Base-by-base conservation (phyloP, 352 stramenopile genomes). In the Globisporangium splendens region DNA sequence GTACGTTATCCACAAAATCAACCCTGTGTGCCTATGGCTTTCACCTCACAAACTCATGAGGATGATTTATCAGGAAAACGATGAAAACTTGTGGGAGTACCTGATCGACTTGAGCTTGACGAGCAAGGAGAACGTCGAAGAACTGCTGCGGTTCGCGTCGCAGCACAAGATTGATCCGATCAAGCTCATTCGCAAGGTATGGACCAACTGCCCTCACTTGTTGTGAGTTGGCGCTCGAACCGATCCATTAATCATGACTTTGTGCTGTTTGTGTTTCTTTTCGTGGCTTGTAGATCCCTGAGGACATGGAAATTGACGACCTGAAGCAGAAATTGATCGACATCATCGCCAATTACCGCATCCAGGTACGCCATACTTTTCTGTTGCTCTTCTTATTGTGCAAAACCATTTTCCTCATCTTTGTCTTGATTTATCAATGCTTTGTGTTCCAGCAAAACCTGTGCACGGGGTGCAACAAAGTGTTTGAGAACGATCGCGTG, bases 131-230 rank as follows among this genome's bases (percentile, higher is more conserved):
- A 89, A 89, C 59, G 80, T 94, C 20, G 75, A 91, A 46, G 63
- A 89, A 42, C 53, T 94, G 44, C 67, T 94, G 12, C 72, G 72
- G 28, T 91, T 88, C 48, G 85, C 85, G 0, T 72, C 77, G 7
- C 73, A 90, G 39, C 79, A 94, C 76, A 88, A 90, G 64, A 91
- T 94, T 56, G 85, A 94, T 43, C 85, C 85, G 11, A 89, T 91
- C 52, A 89, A 88, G 59, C 75, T 94, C 22, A 89, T 94, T 50
- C 72, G 72, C 62, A 94, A 94, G 77, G 82, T 90, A 65, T 41
- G 60, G n/a, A 22, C 17, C 39, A 17, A 51, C 20, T 21, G 10
- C 56, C 43, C 17, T 57, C 24, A 35, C 5, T 11, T 10, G 28
- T 10, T 35, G 28, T n/a, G n/a, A n/a, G n/a, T n/a, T n/a, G n/a